Base-by-base conservation (phyloP, 2,329 filamentous ascomycete species). In the Cryphonectria naterciae region DNA sequence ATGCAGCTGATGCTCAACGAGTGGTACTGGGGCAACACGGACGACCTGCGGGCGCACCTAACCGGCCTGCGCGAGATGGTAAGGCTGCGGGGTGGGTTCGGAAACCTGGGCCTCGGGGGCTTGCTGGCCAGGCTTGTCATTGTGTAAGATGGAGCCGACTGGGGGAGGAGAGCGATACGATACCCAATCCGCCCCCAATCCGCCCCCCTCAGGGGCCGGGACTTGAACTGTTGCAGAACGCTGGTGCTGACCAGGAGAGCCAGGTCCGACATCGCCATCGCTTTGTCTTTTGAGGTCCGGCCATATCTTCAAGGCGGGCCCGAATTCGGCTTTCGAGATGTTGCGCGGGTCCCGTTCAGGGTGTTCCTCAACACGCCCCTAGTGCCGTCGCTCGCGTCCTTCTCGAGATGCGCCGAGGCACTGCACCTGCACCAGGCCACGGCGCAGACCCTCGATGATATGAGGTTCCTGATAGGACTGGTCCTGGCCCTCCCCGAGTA, bases 21-120 rank as follows among this genome's bases (percentile, higher is more conserved):
- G 70, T 88, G 86, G 86, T 87, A 86, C 74, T 87, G 85, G 85
- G 85, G 85, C 7, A 82, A 81, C 37, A 81, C 80, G 0, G 75
- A 79, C 52, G 83, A 84, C 71, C 78, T 87, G 15, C 79, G 81
- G 35, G 81, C 81, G 0, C 86, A 87, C 67, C 80, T 87, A 71
- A 76, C 75, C 8, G 85, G 85, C 0, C 78, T 88, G 22, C 79
- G 80, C 72, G 81, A 82, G 64, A 86, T 88, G 83, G 81, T 88
- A 13, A 76, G 76, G 32, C 74, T 84, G 63, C 80, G 85, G 35
- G 86, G 85, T 15, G 84, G 86, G 0, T 78, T 86, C 60, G 77
- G 80, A 28, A 78, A 79, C 11, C 77, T 87, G 3, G 85, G 85
- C 2, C 77, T 86, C 73, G 80, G 84, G 68, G 83, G 84, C 1